Evolutionary conservation across 1,139 yeast genomes (phyloP), one percentile per base, ranked within the genome.

Genomic region (Ogataea hybrid): DNA sequence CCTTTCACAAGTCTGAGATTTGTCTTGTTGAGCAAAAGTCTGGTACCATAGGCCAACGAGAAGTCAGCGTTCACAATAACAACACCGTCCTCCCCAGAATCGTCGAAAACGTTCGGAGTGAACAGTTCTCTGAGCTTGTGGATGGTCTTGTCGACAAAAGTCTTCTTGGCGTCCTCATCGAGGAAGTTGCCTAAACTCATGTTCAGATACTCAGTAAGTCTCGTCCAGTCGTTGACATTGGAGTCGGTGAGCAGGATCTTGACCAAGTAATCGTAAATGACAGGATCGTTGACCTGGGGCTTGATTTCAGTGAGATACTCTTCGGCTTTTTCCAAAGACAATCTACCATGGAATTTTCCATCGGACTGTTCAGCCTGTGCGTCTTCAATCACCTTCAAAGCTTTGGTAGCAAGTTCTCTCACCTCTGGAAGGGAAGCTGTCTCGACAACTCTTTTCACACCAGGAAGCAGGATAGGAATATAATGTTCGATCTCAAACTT

Each of bases 391-490:
- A 90, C 97, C 23, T 69, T 64, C 47, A 84, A 71, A 2, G 98
- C 97, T 67, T 88, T 92, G 34, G 73, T 75, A 29, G 97, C 97
- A 58, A 92, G 73, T 54, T 85, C 95, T 75, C 98, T 84, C 41
- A 92, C 97, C 67, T 92, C 98, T 28, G 98, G 98, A 60, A 87
- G 75, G 8, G 97, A 84, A 28, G 97, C 97, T 43, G 92, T 85
- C 45, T 86, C 79, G 41, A 83, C 81, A 36, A 92, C 97, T 64
- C 82, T 88, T 64, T 84, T 80, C 35, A 92, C 84, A 62, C 96
- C 96, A 14, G 98, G 98, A 62, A 83, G 68, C 54, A 92, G 75
- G 52, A 78, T 75, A 32, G 97, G 97, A 54, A 92, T 84, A 61
- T 79, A 92, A 33, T 80, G 73, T 64, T 87, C 95, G 59, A 92